Evolutionary conservation across 129 eudicot species (phyloP).

Genomic region (Helianthus annuus): DNA sequence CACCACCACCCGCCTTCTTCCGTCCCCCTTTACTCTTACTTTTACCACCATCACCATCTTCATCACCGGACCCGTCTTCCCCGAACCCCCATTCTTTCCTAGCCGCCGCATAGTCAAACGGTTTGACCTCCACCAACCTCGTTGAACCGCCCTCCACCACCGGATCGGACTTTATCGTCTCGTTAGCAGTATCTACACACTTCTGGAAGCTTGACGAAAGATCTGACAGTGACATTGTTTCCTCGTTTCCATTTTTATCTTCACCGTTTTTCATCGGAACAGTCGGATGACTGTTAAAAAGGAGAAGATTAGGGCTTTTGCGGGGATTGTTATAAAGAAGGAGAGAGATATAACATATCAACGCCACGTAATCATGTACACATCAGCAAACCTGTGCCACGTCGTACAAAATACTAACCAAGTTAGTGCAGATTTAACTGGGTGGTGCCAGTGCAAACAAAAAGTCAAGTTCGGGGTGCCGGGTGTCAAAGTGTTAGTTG

Average conservation of each 20-base stretch:
- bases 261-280: slow-evolving; percentile 22
- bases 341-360: too few relatives aligned
- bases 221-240: slow-evolving; percentile 63
- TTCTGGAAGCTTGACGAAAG: slow-evolving; percentile 83
- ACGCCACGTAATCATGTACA: too few relatives aligned
- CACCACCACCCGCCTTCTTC: slow-evolving; percentile 30
- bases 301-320: too few relatives aligned
- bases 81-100: slow-evolving; percentile 61
- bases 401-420: too few relatives aligned
- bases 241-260: slow-evolving; percentile 53
- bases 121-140: slow-evolving; percentile 46
- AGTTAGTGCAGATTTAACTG: too few relatives aligned
- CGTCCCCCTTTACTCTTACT: slow-evolving; percentile 24
- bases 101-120: slow-evolving; percentile 86
- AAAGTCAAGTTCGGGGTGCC: too few relatives aligned
- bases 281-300: too few relatives aligned
- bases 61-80: slow-evolving; percentile 34
- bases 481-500: too few relatives aligned
- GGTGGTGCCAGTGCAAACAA: too few relatives aligned
- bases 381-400: too few relatives aligned
- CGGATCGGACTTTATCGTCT: slow-evolving; percentile 26
- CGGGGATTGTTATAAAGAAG: too few relatives aligned
- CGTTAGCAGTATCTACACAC: slow-evolving; percentile 47
- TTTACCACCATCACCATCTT: slow-evolving; percentile 16
- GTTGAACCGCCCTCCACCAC: slow-evolving; percentile 31